Evolutionary conservation across 148 eudicot genomes (phyloP).

Genomic region (Vaccinium macrocarpon): DNA sequence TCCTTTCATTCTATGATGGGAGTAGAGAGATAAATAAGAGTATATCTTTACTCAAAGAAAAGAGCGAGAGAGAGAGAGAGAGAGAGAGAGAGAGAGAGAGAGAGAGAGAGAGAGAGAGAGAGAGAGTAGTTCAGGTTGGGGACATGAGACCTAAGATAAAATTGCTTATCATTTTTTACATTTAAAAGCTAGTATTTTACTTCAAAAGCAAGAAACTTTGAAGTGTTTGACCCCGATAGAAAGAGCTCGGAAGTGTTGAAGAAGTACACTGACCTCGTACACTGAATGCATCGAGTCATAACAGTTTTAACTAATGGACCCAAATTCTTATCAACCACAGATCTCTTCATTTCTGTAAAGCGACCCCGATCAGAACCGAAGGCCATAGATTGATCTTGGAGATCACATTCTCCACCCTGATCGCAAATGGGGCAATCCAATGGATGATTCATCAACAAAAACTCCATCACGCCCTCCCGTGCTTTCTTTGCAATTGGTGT

Average conservation of each 20-base stretch:
- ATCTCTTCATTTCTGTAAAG: slow-evolving; percentile 93
- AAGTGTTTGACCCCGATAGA: background rate
- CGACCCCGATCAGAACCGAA: slow-evolving; percentile 98
- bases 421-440: slow-evolving; percentile 98
- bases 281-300: slow-evolving; percentile 98
- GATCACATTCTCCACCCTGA: slow-evolving; percentile 99
- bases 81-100: background rate
- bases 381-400: slow-evolving; percentile 99
- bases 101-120: background rate
- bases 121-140: no score
- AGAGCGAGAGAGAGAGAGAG: no score
- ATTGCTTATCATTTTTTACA: background rate
- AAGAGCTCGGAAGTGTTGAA: background rate
- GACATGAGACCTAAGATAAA: background rate
- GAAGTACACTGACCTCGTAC: slow-evolving; percentile 62
- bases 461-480: slow-evolving; percentile 98
- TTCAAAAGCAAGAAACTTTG: background rate
- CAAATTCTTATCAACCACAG: slow-evolving; percentile 95
- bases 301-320: slow-evolving; percentile 98
- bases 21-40: background rate
- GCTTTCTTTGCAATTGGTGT: slow-evolving; percentile 98
- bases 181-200: background rate
- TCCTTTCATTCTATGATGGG: background rate
- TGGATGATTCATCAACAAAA: slow-evolving; percentile 97
- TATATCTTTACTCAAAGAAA: background rate